Evolutionary conservation across 805 yeast genomes (phyloP), one percentile per base, ranked within the genome.

Genomic region (Candida rishiriensis): DNA sequence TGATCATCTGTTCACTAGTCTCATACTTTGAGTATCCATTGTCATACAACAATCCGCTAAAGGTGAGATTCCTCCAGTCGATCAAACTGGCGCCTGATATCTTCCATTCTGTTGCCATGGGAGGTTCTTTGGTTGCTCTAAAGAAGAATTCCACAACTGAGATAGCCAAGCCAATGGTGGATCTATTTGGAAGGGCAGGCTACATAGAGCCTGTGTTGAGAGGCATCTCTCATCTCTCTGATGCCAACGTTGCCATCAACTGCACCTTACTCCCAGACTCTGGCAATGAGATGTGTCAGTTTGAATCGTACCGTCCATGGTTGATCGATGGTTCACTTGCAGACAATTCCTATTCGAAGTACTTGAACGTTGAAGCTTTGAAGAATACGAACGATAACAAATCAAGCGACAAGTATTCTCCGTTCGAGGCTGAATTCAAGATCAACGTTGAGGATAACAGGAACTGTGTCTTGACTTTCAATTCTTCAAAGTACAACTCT

Each of bases 141-240:
- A 21, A 21, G 7, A 21, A 21, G 26, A 21, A 21, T 7, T 21
- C 7, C 26, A 21, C 26, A 7, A 21, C 7, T 4, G 26, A 21
- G 4, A n/a, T n/a, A 13, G 39, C 44, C 3, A 55, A 56, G 3
- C 63, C 81, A 13, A 56, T 54, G 29, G 80, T 79, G 15, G 64
- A 62, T 18, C 72, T 81, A 0, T 64, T 48, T 49, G 86, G 85
- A 4, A 72, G 83, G 50, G 62, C 64, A 16, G 80, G 78, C 10
- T 70, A 69, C 44, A 65, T 81, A 18, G 56, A 60, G 38, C 60
- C 72, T 7, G 60, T 83, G 32, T 58, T 88, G 34, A 36, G 56
- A 3, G 88, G 83, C 52, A 54, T 87, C 14, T 96, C 96, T 2
- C 77, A 87, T 10, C 61, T 82, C 10, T 79, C 81, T 54, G 41